Base-by-base conservation (phyloP, 129 eudicot species). In the Flaveria robusta region DNA sequence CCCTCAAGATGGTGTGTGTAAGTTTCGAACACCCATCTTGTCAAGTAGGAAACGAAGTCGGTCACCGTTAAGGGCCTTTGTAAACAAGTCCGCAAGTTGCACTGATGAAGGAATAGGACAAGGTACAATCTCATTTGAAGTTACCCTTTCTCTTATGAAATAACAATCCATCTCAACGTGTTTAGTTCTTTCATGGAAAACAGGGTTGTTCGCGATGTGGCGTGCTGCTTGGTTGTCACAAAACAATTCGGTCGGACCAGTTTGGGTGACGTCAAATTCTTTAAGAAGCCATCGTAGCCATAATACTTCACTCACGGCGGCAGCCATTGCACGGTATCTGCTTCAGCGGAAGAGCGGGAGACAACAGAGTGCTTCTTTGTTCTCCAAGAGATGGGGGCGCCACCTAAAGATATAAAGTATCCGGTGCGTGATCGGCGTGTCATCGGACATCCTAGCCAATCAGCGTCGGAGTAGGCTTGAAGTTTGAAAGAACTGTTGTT, bases 191-290 rank as follows among this genome's bases (percentile, higher is more conserved):
- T 29, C 70, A 31, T 64, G 70, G 5, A 64, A 64, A 12, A 31
- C 9, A 1, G 46, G 70, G 22, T 64, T 64, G 23, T 31, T 64
- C 2, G 70, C 70, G 3, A 64, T 64, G 46, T 64, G 70, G 2
- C 20, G 22, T 0, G 70, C 70, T 2, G 47, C 47, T 29, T 64
- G 70, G 39, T 64, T 64, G 46, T 64, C 70, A 64, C 70, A 64
- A 15, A 64, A 64, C 11, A 64, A 29, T 4, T 2, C 2, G 1
- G 47, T 31, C 1, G 70, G 70, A 2, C 64, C 27, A 19, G 64
- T n/a, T 56, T 56, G 64, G 14, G 5, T n/a, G 12, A 19, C 29
- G 20, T 15, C 47, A 14, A 64, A 15, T 6, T 14, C 20, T 3
- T 24, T 2, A 3, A 64, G 46, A 0, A 31, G 46, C 70, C 47